phyloP scores from a whole-genome alignment of 768 basidiomycete species.

The Calocera viscosa region DNA sequence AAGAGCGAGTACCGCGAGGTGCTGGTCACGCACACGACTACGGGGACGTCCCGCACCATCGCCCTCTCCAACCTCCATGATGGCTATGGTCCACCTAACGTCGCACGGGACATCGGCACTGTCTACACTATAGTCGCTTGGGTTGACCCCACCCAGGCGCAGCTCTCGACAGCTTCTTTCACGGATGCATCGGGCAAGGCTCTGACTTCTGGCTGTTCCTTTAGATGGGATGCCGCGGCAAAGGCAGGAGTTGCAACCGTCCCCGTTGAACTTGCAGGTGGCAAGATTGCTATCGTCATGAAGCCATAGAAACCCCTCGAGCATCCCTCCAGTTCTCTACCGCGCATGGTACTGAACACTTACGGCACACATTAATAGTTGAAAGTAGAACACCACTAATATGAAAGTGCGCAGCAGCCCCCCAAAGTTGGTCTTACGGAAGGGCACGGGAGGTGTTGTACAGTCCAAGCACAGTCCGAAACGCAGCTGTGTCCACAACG shows the following conservation, averaged over 20 bases:
- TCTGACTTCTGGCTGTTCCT: neutral
- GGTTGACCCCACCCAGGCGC: neutral
- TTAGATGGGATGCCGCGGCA: neutral
- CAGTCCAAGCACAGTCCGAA: neutral
- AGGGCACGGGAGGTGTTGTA: neutral
- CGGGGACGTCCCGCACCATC: neutral
- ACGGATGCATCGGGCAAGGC: neutral
- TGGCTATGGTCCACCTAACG: neutral
- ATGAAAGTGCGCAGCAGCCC: neutral
- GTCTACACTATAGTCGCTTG: neutral
- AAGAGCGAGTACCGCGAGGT: conserved; percentile 3
- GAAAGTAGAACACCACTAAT: neutral
- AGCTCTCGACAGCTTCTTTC: neutral
- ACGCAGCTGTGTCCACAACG: neutral
- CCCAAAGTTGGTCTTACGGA: neutral
- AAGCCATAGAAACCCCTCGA: neutral
- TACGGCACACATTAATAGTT: neutral
- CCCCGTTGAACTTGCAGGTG: neutral
- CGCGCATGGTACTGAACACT: neutral
- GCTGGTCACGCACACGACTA: neutral
- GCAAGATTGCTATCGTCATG: neutral
- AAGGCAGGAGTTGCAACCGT: neutral
- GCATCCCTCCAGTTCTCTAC: neutral
- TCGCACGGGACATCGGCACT: neutral
- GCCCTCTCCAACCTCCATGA: neutral